Evolutionary conservation across 2,329 filamentous ascomycete genomes (phyloP).

Genomic region (Chaetoscypha palmicola): DNA sequence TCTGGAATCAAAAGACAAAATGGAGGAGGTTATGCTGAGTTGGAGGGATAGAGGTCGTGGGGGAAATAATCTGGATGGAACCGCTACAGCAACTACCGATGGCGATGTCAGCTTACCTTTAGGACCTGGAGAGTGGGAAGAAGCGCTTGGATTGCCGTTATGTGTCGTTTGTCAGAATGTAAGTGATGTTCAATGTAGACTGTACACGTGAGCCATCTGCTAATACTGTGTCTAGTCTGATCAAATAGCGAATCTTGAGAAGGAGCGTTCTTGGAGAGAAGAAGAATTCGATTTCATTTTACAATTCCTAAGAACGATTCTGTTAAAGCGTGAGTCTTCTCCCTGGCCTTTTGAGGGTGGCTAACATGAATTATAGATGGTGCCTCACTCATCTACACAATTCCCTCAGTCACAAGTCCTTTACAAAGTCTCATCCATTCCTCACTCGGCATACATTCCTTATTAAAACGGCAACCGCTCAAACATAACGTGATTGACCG

Average conservation of each 20-base stretch:
- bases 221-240: constrained; percentile 22
- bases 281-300: constrained; percentile 94
- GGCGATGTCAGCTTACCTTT: constrained; percentile 66
- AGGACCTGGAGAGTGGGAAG: constrained; percentile 89
- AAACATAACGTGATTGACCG: constrained; percentile 90
- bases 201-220: constrained; percentile 8
- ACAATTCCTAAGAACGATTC: constrained; percentile 82
- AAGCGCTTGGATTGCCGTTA: constrained; percentile 76
- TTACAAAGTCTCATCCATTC: constrained; percentile 77
- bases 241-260: constrained; percentile 71
- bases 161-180: constrained; percentile 97
- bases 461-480: constrained; percentile 69
- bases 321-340: constrained; percentile 66
- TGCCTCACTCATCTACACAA: constrained; percentile 78
- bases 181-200: constrained; percentile 30
- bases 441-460: constrained; percentile 76
- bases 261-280: constrained; percentile 88
- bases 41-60: constrained; percentile 73
- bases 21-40: constrained; percentile 77
- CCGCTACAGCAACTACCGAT: constrained; percentile 48
- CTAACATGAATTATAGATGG: constrained; percentile 49
- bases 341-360: too few relatives aligned
- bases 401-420: constrained; percentile 67
- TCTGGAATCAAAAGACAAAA: constrained; percentile 67
- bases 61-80: constrained; percentile 55